Evolutionary conservation across 495 filamentous ascomycete genomes (phyloP).

Genomic region (Haplographium delicatum): DNA sequence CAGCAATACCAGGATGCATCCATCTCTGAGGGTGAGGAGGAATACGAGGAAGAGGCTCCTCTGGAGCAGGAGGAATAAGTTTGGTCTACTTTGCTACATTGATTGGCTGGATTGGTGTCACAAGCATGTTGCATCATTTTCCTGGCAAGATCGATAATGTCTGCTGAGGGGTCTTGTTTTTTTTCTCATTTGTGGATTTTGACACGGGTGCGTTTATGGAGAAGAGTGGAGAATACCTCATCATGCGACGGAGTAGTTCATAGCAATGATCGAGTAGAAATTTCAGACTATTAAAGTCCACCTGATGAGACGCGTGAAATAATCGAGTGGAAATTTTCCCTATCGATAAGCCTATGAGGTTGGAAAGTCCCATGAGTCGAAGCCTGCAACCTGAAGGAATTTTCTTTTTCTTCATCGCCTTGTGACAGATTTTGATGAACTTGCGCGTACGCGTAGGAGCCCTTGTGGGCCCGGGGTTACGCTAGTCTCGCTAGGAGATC

Average conservation of each 20-base stretch:
- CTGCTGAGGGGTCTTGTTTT: constrained; percentile 5
- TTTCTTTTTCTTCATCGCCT: constrained; percentile 12
- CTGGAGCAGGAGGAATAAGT: constrained; percentile 45
- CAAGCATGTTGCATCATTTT: constrained; percentile 16
- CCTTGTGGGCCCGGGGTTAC: not conserved
- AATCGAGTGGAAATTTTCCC: constrained; percentile 1
- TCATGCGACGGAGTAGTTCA: constrained; percentile 16
- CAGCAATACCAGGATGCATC: constrained; percentile 99
- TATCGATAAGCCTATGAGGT: constrained; percentile 5
- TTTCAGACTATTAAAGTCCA: constrained; percentile 14
- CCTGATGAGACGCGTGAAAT: constrained; percentile 10
- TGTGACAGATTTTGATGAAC: not conserved
- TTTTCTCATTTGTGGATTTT: constrained; percentile 24
- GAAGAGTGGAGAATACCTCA: constrained; percentile 20
- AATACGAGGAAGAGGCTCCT: constrained; percentile 57
- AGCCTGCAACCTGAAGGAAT: constrained; percentile 15
- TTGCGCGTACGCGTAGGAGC: too few species aligned
- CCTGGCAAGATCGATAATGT: constrained; percentile 16
- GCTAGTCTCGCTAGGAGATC: constrained; percentile 1
- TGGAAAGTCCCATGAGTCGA: not conserved
- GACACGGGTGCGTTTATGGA: constrained; percentile 19
- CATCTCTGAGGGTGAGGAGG: constrained; percentile 64
- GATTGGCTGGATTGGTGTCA: constrained; percentile 12
- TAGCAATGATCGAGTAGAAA: constrained; percentile 22
- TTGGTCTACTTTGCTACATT: constrained; percentile 13